Percentiles rank a stretch among this genome's conserved stretches.
These are phyloP conservation scores for Iberis pinnata DNA, from an alignment of 345 rosid species.

Conservation along the genomic window DNA sequence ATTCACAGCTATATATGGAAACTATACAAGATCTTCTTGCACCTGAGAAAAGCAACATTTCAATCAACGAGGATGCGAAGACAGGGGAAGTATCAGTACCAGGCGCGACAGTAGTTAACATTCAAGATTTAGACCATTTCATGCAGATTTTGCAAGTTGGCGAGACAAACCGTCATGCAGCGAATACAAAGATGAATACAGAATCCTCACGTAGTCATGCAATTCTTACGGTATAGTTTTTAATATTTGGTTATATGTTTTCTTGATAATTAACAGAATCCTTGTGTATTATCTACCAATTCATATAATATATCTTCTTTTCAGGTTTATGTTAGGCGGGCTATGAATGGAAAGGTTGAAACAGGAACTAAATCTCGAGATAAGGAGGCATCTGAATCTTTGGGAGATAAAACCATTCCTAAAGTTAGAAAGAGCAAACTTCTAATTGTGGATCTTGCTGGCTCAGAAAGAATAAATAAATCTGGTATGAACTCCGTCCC, in stretches of 20 bases:
- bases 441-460: constrained; percentile 92
- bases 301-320: constrained; percentile 18
- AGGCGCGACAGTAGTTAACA: constrained; percentile 51
- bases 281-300: constrained; percentile 1
- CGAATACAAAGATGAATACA: constrained; percentile 83
- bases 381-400: constrained; percentile 39
- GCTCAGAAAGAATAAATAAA: constrained; percentile 91
- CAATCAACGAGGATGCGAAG: constrained; percentile 70
- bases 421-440: constrained; percentile 80
- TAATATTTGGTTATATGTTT: constrained; percentile 9
- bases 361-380: too few species aligned
- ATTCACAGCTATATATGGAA: constrained; percentile 79
- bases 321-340: constrained; percentile 62
- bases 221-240: constrained; percentile 59
- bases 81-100: constrained; percentile 79
- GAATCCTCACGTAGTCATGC: constrained; percentile 99
- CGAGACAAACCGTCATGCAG: constrained; percentile 78
- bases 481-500: constrained; percentile 47
- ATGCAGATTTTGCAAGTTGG: constrained; percentile 71
- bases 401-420: constrained; percentile 41
- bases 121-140: constrained; percentile 65
- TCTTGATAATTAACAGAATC: constrained; percentile 12
- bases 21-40: constrained; percentile 88
- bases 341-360: constrained; percentile 37
- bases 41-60: constrained; percentile 66